phyloP scores from a whole-genome alignment of 2,329 filamentous ascomycete species.

The Pseudocercospora vitis region DNA sequence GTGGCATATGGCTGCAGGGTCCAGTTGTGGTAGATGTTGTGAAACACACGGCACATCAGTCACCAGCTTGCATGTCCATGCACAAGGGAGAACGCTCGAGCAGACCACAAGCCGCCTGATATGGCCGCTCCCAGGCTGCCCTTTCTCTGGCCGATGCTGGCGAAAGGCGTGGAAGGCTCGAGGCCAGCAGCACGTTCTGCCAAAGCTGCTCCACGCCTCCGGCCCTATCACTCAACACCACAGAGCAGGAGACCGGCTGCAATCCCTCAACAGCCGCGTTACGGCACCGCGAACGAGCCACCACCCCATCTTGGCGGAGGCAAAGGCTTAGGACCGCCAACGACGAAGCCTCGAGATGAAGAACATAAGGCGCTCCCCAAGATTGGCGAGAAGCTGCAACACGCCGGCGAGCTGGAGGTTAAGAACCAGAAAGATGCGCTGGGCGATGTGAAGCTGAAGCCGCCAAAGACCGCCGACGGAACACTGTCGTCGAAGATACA shows the following conservation, averaged over 20 bases:
- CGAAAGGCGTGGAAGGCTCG: constrained; percentile 35
- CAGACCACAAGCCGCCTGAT: constrained; percentile 6
- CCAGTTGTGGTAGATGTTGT: too few species aligned
- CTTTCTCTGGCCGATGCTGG: constrained; percentile 51
- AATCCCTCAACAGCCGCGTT: constrained; percentile 40
- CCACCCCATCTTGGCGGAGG: constrained; percentile 40
- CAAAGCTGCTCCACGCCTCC: constrained; percentile 29
- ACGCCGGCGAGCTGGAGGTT: constrained; percentile 32
- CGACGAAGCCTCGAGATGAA: constrained; percentile 13
- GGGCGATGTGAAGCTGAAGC: constrained; percentile 14
- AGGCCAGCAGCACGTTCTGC: constrained; percentile 29
- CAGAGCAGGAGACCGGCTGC: constrained; percentile 35
- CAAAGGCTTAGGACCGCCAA: constrained; percentile 27
- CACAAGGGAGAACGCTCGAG: too few species aligned
- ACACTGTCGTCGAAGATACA: constrained; percentile 10
- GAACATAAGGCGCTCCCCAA: constrained; percentile 29
- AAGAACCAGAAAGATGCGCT: constrained; percentile 21
- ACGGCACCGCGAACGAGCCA: constrained; percentile 51
- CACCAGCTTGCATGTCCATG: too few species aligned
- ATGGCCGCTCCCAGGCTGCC: constrained; percentile 49
- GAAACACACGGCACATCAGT: too few species aligned
- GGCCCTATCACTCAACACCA: constrained; percentile 37
- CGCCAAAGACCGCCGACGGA: constrained; percentile 25
- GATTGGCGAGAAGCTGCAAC: constrained; percentile 35
- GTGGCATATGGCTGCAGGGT: too few species aligned